Evolutionary conservation across 257 asterid species (phyloP).

Genomic region (Pogostemon cablin): DNA sequence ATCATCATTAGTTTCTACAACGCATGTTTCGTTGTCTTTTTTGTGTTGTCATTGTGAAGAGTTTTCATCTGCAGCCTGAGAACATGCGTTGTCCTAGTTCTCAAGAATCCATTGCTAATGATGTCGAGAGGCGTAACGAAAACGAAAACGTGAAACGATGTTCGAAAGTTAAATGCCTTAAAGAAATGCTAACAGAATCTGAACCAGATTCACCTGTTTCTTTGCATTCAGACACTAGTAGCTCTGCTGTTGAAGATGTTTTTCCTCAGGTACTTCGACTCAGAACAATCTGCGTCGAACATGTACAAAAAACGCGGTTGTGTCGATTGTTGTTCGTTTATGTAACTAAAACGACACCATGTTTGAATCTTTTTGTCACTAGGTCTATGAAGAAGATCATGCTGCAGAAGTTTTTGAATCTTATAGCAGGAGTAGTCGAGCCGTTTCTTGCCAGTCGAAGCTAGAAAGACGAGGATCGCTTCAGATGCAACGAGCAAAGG

Average conservation of each 20-base stretch:
- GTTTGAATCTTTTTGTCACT: conserved; percentile 32
- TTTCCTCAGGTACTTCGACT: conserved; percentile 49
- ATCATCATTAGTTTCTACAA: background rate
- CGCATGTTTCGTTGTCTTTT: background rate
- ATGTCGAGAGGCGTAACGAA: conserved; percentile 29
- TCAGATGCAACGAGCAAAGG: conserved; percentile 35
- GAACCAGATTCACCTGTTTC: conserved; percentile 60
- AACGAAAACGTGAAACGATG: conserved; percentile 32
- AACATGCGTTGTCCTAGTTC: conserved; percentile 33
- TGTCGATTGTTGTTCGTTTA: background rate
- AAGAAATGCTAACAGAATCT: conserved; percentile 76
- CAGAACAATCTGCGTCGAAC: background rate
- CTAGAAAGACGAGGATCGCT: conserved; percentile 35
- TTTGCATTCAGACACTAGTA: conserved; percentile 34
- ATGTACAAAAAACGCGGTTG: background rate
- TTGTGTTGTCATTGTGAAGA: conserved; percentile 23
- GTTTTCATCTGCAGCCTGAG: conserved; percentile 37
- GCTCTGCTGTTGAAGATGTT: conserved; percentile 47
- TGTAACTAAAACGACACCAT: conserved; percentile 13
- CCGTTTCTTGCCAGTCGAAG: conserved; percentile 32
- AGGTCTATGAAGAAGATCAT: conserved; percentile 44
- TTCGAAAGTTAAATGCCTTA: conserved; percentile 61
- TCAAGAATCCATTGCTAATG: conserved; percentile 31
- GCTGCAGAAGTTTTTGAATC: background rate
- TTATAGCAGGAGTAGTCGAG: conserved; percentile 42